Evolutionary conservation across 805 yeast species (phyloP).

Genomic region (Candida sonorensis): DNA sequence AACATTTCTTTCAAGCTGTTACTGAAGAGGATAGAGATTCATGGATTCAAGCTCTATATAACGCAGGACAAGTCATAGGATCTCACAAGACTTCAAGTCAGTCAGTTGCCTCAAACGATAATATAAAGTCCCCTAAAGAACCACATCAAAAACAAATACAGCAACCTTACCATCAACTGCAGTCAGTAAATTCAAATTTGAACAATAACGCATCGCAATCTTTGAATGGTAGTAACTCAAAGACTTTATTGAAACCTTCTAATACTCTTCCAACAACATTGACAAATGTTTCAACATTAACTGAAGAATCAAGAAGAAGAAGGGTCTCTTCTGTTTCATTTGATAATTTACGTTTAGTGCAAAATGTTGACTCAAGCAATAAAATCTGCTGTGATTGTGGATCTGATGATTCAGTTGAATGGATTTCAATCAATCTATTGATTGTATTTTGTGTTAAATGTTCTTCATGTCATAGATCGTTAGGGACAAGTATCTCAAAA

Average conservation of each 20-base stretch:
- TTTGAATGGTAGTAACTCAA: too few species aligned
- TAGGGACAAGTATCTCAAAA: constrained; percentile 79
- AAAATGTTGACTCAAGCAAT: constrained; percentile 46
- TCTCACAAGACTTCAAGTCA: constrained; percentile 9
- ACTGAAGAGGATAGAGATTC: constrained; percentile 56
- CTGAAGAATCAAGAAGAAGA: constrained; percentile 15
- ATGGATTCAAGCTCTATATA: constrained; percentile 62
- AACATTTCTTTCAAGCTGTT: constrained; percentile 70
- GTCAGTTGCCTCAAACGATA: neutral
- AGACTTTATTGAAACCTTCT: neutral
- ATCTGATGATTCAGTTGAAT: constrained; percentile 57
- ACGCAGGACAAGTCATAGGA: constrained; percentile 37
- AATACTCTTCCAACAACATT: neutral
- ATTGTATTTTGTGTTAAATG: constrained; percentile 77
- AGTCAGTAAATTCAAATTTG: too few species aligned
- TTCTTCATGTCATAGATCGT: constrained; percentile 79
- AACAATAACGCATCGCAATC: too few species aligned
- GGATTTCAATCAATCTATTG: constrained; percentile 76
- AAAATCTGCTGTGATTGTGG: constrained; percentile 76
- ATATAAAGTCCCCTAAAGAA: neutral
- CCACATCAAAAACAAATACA: too few species aligned
- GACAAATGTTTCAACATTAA: neutral
- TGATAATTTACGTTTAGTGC: constrained; percentile 31
- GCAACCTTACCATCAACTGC: too few species aligned
- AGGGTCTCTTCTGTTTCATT: constrained; percentile 29